Percentiles rank a stretch among this genome's conserved stretches.
Conservation (phyloP, 2,329 filamentous ascomycete genomes). For the Colletotrichum sp. region DNA sequence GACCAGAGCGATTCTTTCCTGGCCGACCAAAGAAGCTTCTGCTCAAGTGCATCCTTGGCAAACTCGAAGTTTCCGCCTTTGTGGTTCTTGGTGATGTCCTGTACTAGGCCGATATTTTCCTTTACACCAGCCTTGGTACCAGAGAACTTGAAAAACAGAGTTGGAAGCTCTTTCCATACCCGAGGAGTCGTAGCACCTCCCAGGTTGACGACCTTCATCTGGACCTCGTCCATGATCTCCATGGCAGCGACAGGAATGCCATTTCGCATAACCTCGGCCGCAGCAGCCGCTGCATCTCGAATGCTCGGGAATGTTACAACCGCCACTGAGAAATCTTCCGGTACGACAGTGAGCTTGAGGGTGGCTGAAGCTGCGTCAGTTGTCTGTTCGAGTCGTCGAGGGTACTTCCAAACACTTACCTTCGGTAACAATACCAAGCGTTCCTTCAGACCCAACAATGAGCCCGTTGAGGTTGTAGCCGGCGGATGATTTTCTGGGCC, state of each 20-base stretch:
- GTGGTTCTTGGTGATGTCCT: slow-evolving; percentile 68
- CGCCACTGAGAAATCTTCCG: slow-evolving; percentile 77
- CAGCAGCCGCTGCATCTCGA: slow-evolving; percentile 75
- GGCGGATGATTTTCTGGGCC: slow-evolving; percentile 81
- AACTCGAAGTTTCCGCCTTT: slow-evolving; percentile 75
- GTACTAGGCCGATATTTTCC: slow-evolving; percentile 76
- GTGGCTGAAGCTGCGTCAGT: slow-evolving; percentile 54
- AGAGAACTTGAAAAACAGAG: slow-evolving; percentile 85
- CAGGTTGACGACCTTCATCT: slow-evolving; percentile 83
- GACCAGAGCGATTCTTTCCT: slow-evolving; percentile 86
- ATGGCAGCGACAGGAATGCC: slow-evolving; percentile 77
- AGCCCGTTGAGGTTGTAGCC: slow-evolving; percentile 83
- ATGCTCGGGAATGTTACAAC: slow-evolving; percentile 82
- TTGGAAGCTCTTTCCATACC: slow-evolving; percentile 77
- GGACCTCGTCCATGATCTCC: slow-evolving; percentile 89
- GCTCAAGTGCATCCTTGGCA: slow-evolving; percentile 72
- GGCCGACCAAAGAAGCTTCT: slow-evolving; percentile 79
- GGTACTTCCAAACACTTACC: slow-evolving; percentile 31
- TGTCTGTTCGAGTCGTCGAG: background rate
- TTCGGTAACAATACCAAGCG: slow-evolving; percentile 80
- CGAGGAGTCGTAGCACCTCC: slow-evolving; percentile 70
- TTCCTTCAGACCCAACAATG: slow-evolving; percentile 84
- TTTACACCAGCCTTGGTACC: slow-evolving; percentile 79
- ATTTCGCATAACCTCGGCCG: slow-evolving; percentile 75
- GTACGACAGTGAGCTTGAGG: slow-evolving; percentile 77